These are phyloP conservation scores for Trichosporon ovoides DNA, from an alignment of 1,284 basidiomycete species.

Conservation along the genomic window DNA sequence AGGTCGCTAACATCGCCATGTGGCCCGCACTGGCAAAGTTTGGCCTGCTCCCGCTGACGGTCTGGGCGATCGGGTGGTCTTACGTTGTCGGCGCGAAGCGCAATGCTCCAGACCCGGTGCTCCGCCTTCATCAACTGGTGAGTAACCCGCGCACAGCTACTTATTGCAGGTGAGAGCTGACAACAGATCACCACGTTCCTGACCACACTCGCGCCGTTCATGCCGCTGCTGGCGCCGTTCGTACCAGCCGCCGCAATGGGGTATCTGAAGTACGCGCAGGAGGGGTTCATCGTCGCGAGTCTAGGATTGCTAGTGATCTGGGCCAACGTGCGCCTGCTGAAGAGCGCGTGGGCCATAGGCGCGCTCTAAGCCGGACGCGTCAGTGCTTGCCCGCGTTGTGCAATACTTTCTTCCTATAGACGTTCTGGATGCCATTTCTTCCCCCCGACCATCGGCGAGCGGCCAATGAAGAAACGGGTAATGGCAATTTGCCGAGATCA, in stretches of 20 bases:
- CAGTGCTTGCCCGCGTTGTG: too few species aligned
- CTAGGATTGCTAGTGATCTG: conserved; percentile 13
- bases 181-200: conserved; percentile 2
- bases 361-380: too few species aligned
- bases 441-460: too few species aligned
- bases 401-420: too few species aligned
- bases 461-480: too few species aligned
- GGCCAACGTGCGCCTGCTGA: conserved; percentile 20
- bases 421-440: too few species aligned
- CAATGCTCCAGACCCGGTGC: conserved; percentile 12
- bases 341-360: conserved; percentile 20
- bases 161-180: not conserved
- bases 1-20: conserved; percentile 14
- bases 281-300: conserved; percentile 10
- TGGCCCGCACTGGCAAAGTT: conserved; percentile 10
- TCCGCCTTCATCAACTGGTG: conserved; percentile 10
- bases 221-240: conserved; percentile 1
- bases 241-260: not conserved
- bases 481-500: too few species aligned
- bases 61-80: conserved; percentile 10
- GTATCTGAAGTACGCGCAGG: conserved; percentile 2
- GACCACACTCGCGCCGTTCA: not conserved
- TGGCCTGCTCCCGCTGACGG: not conserved
- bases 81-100: conserved; percentile 17
- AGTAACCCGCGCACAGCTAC: not conserved